Evolutionary conservation across 2,329 filamentous ascomycete genomes (phyloP).

Genomic region (Alternaria rosae): DNA sequence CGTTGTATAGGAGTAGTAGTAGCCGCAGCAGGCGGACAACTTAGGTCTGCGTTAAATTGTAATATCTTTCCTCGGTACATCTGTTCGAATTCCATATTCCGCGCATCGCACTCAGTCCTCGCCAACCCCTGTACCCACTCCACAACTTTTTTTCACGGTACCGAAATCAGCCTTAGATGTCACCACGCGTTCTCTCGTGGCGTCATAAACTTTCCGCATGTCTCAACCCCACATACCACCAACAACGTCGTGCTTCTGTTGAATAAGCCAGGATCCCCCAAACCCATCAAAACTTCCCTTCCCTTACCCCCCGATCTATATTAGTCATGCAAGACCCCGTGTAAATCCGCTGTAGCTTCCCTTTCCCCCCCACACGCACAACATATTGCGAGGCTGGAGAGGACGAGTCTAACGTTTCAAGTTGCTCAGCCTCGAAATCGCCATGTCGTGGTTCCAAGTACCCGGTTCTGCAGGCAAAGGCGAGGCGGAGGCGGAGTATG

Average conservation of each 20-base stretch:
- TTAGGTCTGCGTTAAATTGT: conserved; percentile 20
- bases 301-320: background rate
- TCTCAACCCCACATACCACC: background rate
- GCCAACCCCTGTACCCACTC: background rate
- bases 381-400: background rate
- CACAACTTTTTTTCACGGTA: background rate
- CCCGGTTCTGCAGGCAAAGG: background rate
- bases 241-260: conserved; percentile 11
- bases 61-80: conserved; percentile 15
- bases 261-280: background rate
- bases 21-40: conserved; percentile 5
- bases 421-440: background rate
- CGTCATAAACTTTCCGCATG: conserved; percentile 1
- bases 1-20: conserved; percentile 21
- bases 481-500: background rate
- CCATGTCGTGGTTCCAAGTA: background rate
- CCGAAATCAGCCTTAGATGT: conserved; percentile 4
- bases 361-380: background rate
- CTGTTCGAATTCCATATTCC: background rate
- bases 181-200: conserved; percentile 8
- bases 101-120: background rate
- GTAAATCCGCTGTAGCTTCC: background rate
- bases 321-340: background rate
- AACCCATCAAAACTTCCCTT: background rate
- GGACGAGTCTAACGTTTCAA: background rate